A percentile compares a stretch with the other conserved stretches of the same genome.
phyloP scores from a whole-genome alignment of 75 land plant genomes.

The Pseudotsuga menziesii region DNA sequence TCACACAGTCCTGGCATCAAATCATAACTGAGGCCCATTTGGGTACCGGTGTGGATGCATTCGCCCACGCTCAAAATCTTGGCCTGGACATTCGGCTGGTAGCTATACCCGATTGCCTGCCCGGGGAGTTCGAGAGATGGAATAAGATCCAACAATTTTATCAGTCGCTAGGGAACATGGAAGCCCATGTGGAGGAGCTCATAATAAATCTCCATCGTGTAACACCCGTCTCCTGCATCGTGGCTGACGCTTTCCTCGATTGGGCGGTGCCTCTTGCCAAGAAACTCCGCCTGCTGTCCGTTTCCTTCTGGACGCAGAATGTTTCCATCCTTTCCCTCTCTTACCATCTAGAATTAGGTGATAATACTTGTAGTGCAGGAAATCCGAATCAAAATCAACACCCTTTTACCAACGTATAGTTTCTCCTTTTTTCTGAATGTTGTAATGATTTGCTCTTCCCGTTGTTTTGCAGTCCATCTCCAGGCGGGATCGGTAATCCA shows the following conservation, averaged over 20 bases:
- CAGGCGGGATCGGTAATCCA: too few relatives aligned
- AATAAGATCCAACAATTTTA: not conserved
- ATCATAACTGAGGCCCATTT: not conserved
- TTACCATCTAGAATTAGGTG: not conserved
- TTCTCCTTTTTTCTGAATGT: too few relatives aligned
- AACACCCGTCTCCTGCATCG: not conserved
- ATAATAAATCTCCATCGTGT: not conserved
- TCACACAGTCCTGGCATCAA: slow-evolving; percentile 9
- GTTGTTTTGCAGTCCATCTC: not conserved
- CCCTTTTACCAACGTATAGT: too few relatives aligned
- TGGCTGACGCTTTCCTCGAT: slow-evolving; percentile 3
- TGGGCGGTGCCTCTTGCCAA: slow-evolving; percentile 6
- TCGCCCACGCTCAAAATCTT: not conserved
- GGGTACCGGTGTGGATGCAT: not conserved
- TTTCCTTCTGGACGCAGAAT: slow-evolving; percentile 1
- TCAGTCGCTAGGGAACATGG: not conserved
- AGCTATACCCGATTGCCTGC: not conserved
- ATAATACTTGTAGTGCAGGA: too few relatives aligned
- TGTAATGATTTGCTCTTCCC: too few relatives aligned
- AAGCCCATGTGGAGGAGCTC: not conserved
- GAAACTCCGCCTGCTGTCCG: not conserved
- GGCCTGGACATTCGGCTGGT: not conserved
- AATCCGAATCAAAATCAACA: too few relatives aligned
- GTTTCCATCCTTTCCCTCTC: not conserved
- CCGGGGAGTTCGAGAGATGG: not conserved